A percentile compares a stretch with the other conserved stretches of the same genome.
Conservation (phyloP, 1,139 yeast species). For the Pichia sp. region DNA sequence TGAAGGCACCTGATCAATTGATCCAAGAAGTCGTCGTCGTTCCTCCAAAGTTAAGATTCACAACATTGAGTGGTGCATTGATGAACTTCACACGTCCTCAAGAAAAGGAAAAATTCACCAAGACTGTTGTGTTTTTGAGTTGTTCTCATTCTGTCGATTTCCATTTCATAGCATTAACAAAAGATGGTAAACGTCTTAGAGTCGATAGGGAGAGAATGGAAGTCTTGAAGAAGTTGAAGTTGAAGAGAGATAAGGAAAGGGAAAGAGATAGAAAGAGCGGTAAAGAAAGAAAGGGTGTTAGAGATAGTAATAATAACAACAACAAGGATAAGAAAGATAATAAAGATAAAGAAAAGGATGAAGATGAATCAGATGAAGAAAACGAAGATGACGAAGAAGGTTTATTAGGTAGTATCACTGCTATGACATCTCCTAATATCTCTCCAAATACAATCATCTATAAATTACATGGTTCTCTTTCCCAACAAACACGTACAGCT, state of each 20-base stretch:
- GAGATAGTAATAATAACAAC: conserved; percentile 27
- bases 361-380: conserved; percentile 28
- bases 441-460: conserved; percentile 47
- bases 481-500: conserved; percentile 77
- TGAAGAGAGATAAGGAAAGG: conserved; percentile 14
- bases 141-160: conserved; percentile 96
- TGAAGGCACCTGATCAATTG: conserved; percentile 87
- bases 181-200: conserved; percentile 44
- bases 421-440: conserved; percentile 54
- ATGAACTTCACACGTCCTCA: conserved; percentile 50
- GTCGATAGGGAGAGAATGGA: conserved; percentile 27
- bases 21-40: conserved; percentile 74
- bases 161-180: conserved; percentile 74
- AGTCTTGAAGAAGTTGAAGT: conserved; percentile 11
- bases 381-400: conserved; percentile 31
- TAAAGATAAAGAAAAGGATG: conserved; percentile 12
- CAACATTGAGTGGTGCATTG: conserved; percentile 68
- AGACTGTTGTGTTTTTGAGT: conserved; percentile 84
- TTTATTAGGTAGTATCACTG: conserved; percentile 34
- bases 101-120: conserved; percentile 33
- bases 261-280: conserved; percentile 30
- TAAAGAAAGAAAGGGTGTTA: conserved; percentile 24
- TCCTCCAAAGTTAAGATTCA: conserved; percentile 89
- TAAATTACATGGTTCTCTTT: conserved; percentile 86
- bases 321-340: conserved; percentile 10